phyloP scores from a whole-genome alignment of 2,329 filamentous ascomycete genomes.

The Alternaria atra region DNA sequence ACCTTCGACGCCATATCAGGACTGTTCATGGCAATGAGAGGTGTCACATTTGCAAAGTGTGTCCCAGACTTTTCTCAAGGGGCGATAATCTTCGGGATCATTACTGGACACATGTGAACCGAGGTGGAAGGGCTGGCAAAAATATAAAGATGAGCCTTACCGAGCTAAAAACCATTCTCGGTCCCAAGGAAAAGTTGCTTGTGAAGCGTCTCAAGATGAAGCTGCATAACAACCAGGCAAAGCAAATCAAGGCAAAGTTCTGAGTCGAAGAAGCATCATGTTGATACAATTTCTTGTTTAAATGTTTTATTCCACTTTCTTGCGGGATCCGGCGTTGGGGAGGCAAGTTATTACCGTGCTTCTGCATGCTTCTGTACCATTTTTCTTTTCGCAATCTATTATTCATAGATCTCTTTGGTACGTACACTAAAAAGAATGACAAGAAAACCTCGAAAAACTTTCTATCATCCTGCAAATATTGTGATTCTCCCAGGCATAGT shows the following conservation, averaged over 20 bases:
- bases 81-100: conserved; percentile 37
- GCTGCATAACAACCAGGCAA: neutral
- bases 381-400: neutral
- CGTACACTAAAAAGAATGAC: neutral
- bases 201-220: conserved; percentile 21
- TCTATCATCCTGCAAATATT: neutral
- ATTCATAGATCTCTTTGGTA: conserved; percentile 6
- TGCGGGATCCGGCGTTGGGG: conserved; percentile 12
- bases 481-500: too few species aligned
- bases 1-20: conserved; percentile 33
- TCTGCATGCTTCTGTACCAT: conserved; percentile 1
- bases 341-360: conserved; percentile 13
- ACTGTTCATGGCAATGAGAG: conserved; percentile 23
- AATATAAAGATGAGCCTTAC: conserved; percentile 28
- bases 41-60: conserved; percentile 26
- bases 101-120: conserved; percentile 36
- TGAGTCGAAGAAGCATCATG: neutral
- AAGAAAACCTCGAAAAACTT: neutral
- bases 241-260: neutral
- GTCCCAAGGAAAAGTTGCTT: conserved; percentile 27
- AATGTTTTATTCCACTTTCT: neutral
- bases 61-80: conserved; percentile 25
- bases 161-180: conserved; percentile 28
- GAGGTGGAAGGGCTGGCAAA: conserved; percentile 28
- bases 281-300: neutral